Evolutionary conservation across 2,329 filamentous ascomycete genomes (phyloP), one percentile per base, ranked within the genome.

Genomic region (Penicillium psychrosexuale): DNA sequence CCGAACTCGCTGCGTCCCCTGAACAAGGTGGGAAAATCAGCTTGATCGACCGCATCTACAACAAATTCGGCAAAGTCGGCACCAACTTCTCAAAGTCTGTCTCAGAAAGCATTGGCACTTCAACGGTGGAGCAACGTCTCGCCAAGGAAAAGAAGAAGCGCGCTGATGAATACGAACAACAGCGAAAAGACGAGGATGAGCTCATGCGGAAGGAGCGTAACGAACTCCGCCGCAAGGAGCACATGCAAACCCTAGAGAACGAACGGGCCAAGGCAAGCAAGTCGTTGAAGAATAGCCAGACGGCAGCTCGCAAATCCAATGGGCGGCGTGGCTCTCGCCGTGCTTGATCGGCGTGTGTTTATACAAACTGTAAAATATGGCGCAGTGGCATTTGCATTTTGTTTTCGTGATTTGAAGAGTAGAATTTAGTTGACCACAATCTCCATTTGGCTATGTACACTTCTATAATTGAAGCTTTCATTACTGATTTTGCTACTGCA

Each of bases 161-260:
- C 12, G 67, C 67, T 1, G 51, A 57, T n/a, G 58, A 66, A n/a
- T 72, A 72, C 30, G 69, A 72, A 47, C 53, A 61, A 37, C 63
- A 61, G 36, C 61, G 68, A 27, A 61, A 51, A 24, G 61, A 67
- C 13, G 62, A 69, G 33, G 62, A 70, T 30, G 59, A 64, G 9
- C 61, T 55, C 37, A 70, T 69, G 51, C 69, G 72, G 40, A 68
- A 73, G 49, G 64, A 72, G 54, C 65, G 68, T 15, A 75, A 73
- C 31, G 68, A 73, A 47, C 65, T 70, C 17, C 67, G 66, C 7
- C 63, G 69, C 40, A 56, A 64, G 28, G 61, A 67, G 22, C 61
- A 72, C 47, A 40, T 66, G 57, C 48, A 53, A 54, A 52, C 61
- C 17, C 51, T 71, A 22, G 61, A 62, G 49, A 52, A 55, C 27